phyloP scores from a whole-genome alignment of 2,329 filamentous ascomycete species.

The Akanthomyces uredinophilus region DNA sequence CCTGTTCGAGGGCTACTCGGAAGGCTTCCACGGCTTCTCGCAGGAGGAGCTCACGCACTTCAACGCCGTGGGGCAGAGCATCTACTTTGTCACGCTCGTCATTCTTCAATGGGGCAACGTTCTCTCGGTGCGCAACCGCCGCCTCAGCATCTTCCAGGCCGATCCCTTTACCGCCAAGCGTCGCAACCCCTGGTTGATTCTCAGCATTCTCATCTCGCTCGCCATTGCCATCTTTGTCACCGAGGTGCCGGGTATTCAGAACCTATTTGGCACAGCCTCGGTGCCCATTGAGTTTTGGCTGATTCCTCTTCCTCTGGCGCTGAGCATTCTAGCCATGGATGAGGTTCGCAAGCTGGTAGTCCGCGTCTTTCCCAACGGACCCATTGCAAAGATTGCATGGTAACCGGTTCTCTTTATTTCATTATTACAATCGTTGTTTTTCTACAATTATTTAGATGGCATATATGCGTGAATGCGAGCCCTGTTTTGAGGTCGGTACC shows the following conservation, averaged over 20 bases:
- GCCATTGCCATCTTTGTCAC: slow-evolving; percentile 50
- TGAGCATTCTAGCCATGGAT: slow-evolving; percentile 47
- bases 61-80: slow-evolving; percentile 44
- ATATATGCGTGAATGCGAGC: background rate
- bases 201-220: slow-evolving; percentile 41
- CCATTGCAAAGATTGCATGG: slow-evolving; percentile 45
- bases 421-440: too few species aligned
- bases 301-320: slow-evolving; percentile 44
- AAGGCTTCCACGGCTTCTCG: slow-evolving; percentile 45
- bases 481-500: background rate
- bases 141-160: slow-evolving; percentile 46
- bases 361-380: slow-evolving; percentile 38
- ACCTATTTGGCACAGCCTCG: slow-evolving; percentile 41
- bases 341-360: slow-evolving; percentile 48
- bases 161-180: slow-evolving; percentile 42
- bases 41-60: slow-evolving; percentile 40
- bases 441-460: too few species aligned
- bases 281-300: slow-evolving; percentile 50
- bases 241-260: slow-evolving; percentile 44
- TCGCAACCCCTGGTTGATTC: slow-evolving; percentile 45
- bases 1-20: slow-evolving; percentile 42
- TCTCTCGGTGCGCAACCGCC: slow-evolving; percentile 45
- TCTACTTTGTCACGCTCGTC: slow-evolving; percentile 51
- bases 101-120: slow-evolving; percentile 52
- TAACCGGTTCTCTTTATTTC: slow-evolving; percentile 20